Percentiles rank a stretch among this genome's conserved stretches.
Evolutionary conservation across 768 basidiomycete species (phyloP).

Genomic region (Krasilnikovozyma curviuscula): DNA sequence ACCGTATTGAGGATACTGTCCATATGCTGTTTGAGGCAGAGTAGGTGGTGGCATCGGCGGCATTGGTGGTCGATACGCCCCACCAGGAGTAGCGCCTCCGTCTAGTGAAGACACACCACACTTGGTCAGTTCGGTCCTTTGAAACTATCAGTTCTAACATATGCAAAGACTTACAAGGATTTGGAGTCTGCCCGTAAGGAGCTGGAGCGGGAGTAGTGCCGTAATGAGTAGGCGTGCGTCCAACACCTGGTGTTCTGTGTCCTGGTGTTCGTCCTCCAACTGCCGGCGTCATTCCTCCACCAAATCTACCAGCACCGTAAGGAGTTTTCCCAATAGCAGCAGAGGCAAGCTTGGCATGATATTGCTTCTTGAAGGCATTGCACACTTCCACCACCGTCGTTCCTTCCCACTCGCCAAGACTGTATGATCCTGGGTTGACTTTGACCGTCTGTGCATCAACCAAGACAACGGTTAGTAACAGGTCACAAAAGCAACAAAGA

Average conservation of each 20-base stretch:
- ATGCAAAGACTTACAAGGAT: no score
- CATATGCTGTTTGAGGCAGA: no score
- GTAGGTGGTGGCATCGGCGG: no score
- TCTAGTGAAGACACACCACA: no score
- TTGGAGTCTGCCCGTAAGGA: not conserved
- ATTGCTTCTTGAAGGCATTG: slow-evolving; percentile 73
- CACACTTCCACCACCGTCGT: slow-evolving; percentile 83
- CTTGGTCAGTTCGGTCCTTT: no score
- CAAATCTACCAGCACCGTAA: slow-evolving; percentile 39
- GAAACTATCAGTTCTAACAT: no score
- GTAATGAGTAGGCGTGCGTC: not conserved
- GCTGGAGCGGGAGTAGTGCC: not conserved
- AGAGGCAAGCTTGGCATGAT: slow-evolving; percentile 34
- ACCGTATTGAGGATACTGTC: no score
- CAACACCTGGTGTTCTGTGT: not conserved
- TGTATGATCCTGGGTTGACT: slow-evolving; percentile 71
- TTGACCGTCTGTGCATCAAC: slow-evolving; percentile 47
- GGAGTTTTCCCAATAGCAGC: slow-evolving; percentile 56
- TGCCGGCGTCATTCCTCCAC: slow-evolving; percentile 6
- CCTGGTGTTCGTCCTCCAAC: slow-evolving; percentile 4
- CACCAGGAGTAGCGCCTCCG: no score
- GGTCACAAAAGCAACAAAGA: not conserved
- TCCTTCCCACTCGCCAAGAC: slow-evolving; percentile 72
- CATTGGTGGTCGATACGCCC: no score
- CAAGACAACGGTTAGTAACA: slow-evolving; percentile 5